Evolutionary conservation across 768 basidiomycete genomes (phyloP).

Genomic region (Trametopsis cervina): DNA sequence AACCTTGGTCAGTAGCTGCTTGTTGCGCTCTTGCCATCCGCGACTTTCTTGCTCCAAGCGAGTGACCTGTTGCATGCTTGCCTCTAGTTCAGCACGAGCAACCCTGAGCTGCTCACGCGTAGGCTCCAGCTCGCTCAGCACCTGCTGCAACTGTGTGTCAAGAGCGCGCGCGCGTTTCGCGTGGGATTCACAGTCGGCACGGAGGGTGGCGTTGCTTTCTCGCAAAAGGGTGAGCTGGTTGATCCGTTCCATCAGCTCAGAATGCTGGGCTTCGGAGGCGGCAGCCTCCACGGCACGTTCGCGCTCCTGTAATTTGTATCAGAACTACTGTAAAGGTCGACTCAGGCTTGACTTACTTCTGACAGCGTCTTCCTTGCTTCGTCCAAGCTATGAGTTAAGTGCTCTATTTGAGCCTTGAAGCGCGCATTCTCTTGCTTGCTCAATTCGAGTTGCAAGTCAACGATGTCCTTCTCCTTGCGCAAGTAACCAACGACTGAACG

Average conservation of each 20-base stretch:
- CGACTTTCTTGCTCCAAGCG: slow-evolving; percentile 72
- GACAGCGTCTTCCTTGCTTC: slow-evolving; percentile 65
- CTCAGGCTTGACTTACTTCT: slow-evolving; percentile 61
- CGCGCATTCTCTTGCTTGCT: slow-evolving; percentile 71
- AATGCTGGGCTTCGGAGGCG: slow-evolving; percentile 71
- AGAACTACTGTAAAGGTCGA: background rate
- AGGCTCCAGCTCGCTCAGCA: slow-evolving; percentile 64
- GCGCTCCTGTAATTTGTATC: slow-evolving; percentile 50
- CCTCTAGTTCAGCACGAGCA: slow-evolving; percentile 68
- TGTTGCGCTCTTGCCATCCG: slow-evolving; percentile 80
- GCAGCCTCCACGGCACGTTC: slow-evolving; percentile 68
- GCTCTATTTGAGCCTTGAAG: slow-evolving; percentile 69
- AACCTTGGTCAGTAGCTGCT: slow-evolving; percentile 77
- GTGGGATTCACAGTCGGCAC: slow-evolving; percentile 69
- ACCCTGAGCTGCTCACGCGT: slow-evolving; percentile 62
- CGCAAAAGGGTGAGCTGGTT: slow-evolving; percentile 81
- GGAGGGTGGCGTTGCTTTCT: slow-evolving; percentile 83
- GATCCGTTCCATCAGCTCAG: slow-evolving; percentile 79
- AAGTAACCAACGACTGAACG: slow-evolving; percentile 76
- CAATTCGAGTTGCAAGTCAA: slow-evolving; percentile 81
- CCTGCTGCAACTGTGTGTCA: slow-evolving; percentile 50
- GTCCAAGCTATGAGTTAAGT: slow-evolving; percentile 59
- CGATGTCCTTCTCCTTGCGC: slow-evolving; percentile 88
- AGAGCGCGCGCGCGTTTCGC: slow-evolving; percentile 62
- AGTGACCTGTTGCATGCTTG: slow-evolving; percentile 55